Conservation (phyloP, 768 basidiomycete genomes). For the Lentinula guzmanii region DNA sequence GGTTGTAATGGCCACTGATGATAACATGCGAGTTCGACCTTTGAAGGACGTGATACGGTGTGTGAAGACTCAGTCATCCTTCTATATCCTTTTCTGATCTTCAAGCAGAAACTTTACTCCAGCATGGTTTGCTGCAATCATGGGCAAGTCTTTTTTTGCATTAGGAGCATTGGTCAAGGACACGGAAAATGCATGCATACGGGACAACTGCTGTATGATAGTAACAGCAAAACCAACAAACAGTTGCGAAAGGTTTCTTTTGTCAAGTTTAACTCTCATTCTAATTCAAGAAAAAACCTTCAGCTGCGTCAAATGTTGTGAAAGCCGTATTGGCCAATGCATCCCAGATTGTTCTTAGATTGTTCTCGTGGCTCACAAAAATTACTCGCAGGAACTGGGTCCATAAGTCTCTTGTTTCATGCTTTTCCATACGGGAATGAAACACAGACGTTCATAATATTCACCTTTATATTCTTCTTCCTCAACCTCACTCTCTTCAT, state of each 20-base stretch:
- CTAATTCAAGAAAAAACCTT: background rate
- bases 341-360: background rate
- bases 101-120: conserved; percentile 31
- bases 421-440: conserved; percentile 49
- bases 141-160: conserved; percentile 24
- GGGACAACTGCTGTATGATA: background rate
- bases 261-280: background rate
- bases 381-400: conserved; percentile 33
- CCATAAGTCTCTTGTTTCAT: conserved; percentile 49
- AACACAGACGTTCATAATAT: conserved; percentile 30
- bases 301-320: background rate
- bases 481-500: conserved; percentile 52
- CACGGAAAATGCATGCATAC: background rate
- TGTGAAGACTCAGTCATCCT: conserved; percentile 4
- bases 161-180: background rate
- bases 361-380: background rate
- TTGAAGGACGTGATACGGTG: conserved; percentile 5
- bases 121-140: conserved; percentile 36
- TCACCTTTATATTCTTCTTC: conserved; percentile 50
- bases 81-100: conserved; percentile 1
- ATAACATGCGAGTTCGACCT: conserved; percentile 1
- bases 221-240: too few species aligned
- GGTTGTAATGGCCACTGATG: background rate
- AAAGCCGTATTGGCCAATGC: background rate
- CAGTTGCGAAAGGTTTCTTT: too few species aligned